Percentiles rank a stretch among this genome's conserved stretches.
phyloP scores from a whole-genome alignment of 2,329 filamentous ascomycete species.

The Drechslerella stenobrocha region DNA sequence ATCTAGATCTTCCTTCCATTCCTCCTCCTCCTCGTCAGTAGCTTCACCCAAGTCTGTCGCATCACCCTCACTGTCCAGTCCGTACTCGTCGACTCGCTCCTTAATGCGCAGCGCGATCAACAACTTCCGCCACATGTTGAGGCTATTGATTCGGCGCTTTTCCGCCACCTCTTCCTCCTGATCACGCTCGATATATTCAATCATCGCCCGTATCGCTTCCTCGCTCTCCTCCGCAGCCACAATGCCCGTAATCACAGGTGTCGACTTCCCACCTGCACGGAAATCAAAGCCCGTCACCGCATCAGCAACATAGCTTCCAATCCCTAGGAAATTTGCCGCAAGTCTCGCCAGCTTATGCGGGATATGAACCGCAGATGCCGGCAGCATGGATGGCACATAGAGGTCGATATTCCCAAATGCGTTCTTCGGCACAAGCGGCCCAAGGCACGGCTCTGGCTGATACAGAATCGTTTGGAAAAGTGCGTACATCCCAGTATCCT shows the following conservation, averaged over 20 bases:
- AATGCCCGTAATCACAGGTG: constrained; percentile 75
- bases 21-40: constrained; percentile 15
- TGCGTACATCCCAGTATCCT: constrained; percentile 62
- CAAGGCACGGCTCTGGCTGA: constrained; percentile 71
- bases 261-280: constrained; percentile 74
- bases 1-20: constrained; percentile 58
- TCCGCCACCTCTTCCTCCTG: constrained; percentile 26
- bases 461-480: constrained; percentile 63
- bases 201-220: constrained; percentile 58
- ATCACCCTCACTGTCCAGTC: constrained; percentile 38
- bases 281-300: constrained; percentile 91
- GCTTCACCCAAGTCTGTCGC: no score
- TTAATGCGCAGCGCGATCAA: constrained; percentile 69
- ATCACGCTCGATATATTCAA: constrained; percentile 39
- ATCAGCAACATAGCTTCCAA: constrained; percentile 74
- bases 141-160: constrained; percentile 6
- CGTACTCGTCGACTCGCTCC: constrained; percentile 69
- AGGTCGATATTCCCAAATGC: constrained; percentile 76
- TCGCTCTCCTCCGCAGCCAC: constrained; percentile 72
- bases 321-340: constrained; percentile 73
- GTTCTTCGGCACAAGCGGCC: constrained; percentile 76
- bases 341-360: constrained; percentile 62
- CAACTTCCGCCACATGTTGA: constrained; percentile 65
- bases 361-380: constrained; percentile 18
- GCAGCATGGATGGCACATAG: constrained; percentile 35